These are phyloP conservation scores for Zasmidium angulare DNA, from an alignment of 2,329 filamentous ascomycete genomes.

Conservation along the genomic window DNA sequence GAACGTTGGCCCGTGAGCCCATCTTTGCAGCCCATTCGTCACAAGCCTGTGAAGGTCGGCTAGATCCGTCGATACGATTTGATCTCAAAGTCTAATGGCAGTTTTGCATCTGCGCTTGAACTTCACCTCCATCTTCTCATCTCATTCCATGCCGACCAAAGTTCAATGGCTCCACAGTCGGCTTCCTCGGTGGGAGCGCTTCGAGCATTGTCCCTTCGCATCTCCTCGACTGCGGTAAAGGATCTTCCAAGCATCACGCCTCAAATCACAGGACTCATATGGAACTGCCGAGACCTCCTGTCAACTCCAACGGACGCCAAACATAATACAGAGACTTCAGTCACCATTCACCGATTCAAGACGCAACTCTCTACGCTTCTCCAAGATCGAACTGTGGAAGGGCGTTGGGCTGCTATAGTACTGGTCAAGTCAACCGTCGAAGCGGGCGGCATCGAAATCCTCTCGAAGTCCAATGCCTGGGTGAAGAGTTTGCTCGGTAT, in stretches of 20 bases:
- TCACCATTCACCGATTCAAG: constrained; percentile 79
- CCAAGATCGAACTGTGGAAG: constrained; percentile 71
- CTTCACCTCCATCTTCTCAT: neutral
- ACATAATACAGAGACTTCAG: constrained; percentile 63
- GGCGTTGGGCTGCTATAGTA: constrained; percentile 74
- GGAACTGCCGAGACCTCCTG: constrained; percentile 59
- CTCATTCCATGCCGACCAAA: neutral
- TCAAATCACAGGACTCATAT: constrained; percentile 60
- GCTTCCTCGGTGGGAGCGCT: constrained; percentile 45
- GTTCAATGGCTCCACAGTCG: constrained; percentile 12
- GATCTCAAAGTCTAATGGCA: neutral
- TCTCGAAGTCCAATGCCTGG: constrained; percentile 73
- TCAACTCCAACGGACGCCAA: constrained; percentile 59
- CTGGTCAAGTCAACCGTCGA: constrained; percentile 80
- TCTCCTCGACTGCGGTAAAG: constrained; percentile 69
- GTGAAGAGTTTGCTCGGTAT: constrained; percentile 73
- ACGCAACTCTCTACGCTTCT: constrained; percentile 75
- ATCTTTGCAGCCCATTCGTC: neutral
- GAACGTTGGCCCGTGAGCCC: neutral
- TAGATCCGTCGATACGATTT: neutral
- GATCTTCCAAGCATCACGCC: constrained; percentile 74
- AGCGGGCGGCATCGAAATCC: constrained; percentile 77
- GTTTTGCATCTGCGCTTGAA: neutral
- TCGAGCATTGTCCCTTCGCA: constrained; percentile 64
- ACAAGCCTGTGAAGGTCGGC: neutral